Evolutionary conservation across 768 basidiomycete species (phyloP), one percentile per base, ranked within the genome.

Genomic region (Suillus plorans): DNA sequence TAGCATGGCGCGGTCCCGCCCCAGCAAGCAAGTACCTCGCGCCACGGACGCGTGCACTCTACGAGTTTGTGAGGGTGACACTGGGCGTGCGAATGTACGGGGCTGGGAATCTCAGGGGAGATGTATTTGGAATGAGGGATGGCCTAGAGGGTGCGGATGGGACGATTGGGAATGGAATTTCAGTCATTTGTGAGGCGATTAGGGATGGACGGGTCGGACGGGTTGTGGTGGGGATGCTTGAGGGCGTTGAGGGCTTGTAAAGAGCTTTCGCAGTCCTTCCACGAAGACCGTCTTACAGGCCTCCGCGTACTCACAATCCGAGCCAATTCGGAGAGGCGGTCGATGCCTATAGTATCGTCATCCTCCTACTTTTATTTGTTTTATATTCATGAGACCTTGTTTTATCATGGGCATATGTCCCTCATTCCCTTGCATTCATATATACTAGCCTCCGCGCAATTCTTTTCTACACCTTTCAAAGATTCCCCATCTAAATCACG

Each of bases 41-140:
- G 0, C 69, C 76, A 0, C 70, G 76, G 20, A 92, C 92, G 4
- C 82, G 86, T 13, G 79, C 85, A 6, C 74, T 95, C 28, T 96
- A 96, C 75, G 87, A 91, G 73, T 95, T 87, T 67, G 85, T 96
- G 6, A 82, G 94, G 41, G 65, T 84, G 25, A 84, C 81, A 9
- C 78, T 95, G 36, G 91, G 90, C n/a, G 85, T 94, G 66, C 80
- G 80, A 68, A 94, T 93, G 90, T 87, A 93, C 67, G 92, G 92
- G 18, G 80, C 82, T 9, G 90, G 92, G 69, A 95, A 95, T 71
- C 80, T 87, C 66, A 78, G 80, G 49, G 76, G 78, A 9, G 89
- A 86, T 68, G 84, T 79, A 66, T 84, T 84, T 61, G 90, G 91
- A 9, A 81, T 89, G 75, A 68, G 65, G 28, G 66, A 63, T 36